Evolutionary conservation across 495 filamentous ascomycete genomes (phyloP).

Genomic region (Aspergillus incahuasiensis): DNA sequence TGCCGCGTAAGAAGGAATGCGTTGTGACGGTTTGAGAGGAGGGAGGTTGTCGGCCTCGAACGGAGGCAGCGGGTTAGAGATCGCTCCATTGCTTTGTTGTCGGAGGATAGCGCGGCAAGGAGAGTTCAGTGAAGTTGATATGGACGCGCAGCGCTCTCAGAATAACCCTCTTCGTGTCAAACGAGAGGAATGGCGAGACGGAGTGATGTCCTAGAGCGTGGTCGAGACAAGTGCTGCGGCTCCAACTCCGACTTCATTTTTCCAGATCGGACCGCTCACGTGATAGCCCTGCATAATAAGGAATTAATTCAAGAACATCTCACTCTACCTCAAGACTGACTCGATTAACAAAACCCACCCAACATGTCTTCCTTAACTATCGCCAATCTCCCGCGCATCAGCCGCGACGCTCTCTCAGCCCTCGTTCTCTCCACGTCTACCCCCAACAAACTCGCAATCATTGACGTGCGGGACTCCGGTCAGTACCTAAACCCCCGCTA

Average conservation of each 20-base stretch:
- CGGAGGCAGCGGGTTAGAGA: slow-evolving; percentile 34
- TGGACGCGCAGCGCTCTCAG: not conserved
- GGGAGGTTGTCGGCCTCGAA: slow-evolving; percentile 22
- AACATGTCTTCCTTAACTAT: slow-evolving; percentile 53
- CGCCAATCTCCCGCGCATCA: slow-evolving; percentile 59
- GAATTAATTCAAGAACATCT: not conserved
- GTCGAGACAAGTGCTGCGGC: not conserved
- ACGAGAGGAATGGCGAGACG: not conserved
- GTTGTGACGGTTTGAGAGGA: slow-evolving; percentile 6
- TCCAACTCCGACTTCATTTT: slow-evolving; percentile 5
- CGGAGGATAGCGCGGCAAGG: not conserved
- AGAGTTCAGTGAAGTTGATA: not conserved
- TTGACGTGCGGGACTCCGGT: slow-evolving; percentile 88
- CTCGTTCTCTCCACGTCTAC: slow-evolving; percentile 31
- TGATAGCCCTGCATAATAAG: not conserved
- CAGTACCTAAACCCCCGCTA: slow-evolving; percentile 35
- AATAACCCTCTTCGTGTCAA: not conserved
- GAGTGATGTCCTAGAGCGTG: not conserved
- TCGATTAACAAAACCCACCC: not conserved
- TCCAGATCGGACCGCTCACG: slow-evolving; percentile 17
- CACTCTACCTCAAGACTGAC: not conserved
- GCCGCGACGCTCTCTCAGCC: slow-evolving; percentile 55
- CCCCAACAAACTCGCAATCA: slow-evolving; percentile 56
- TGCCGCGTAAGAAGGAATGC: not conserved
- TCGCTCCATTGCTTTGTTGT: slow-evolving; percentile 31